Percentiles rank a stretch among this genome's conserved stretches.
phyloP scores from a whole-genome alignment of 257 asterid genomes.

The Linaria vulgaris region DNA sequence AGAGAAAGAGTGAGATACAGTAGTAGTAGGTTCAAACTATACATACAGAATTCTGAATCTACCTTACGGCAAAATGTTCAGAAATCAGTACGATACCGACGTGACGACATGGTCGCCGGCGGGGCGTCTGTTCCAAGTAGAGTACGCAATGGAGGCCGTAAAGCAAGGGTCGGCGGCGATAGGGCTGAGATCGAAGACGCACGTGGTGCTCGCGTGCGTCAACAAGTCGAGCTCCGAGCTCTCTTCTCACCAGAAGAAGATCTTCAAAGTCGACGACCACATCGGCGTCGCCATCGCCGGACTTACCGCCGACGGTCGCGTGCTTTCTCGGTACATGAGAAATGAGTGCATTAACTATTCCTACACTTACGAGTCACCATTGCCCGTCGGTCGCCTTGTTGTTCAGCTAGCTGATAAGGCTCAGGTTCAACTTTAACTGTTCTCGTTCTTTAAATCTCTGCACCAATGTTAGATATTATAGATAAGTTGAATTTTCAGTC shows the following conservation, averaged over 20 bases:
- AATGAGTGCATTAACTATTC: conserved; percentile 86
- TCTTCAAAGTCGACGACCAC: conserved; percentile 98
- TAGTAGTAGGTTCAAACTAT: background rate
- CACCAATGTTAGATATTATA: no score
- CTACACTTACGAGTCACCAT: conserved; percentile 79
- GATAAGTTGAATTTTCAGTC: no score
- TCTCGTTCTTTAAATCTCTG: conserved; percentile 2
- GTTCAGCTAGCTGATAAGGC: conserved; percentile 99
- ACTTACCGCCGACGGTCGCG: conserved; percentile 97
- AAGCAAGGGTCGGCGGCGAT: conserved; percentile 99
- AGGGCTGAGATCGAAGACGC: conserved; percentile 93
- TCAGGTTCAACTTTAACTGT: conserved; percentile 51
- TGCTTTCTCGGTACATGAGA: conserved; percentile 91
- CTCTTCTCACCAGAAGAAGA: conserved; percentile 98
- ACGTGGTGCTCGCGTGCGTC: conserved; percentile 84
- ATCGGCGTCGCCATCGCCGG: conserved; percentile 99
- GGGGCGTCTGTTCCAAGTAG: conserved; percentile 95
- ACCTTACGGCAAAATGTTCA: conserved; percentile 48
- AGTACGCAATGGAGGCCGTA: conserved; percentile 99
- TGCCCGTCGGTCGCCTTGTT: conserved; percentile 93
- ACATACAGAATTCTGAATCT: background rate
- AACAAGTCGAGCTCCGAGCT: conserved; percentile 94
- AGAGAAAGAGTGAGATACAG: background rate
- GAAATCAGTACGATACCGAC: conserved; percentile 97
- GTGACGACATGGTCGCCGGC: conserved; percentile 99